Percentiles rank a stretch among this genome's conserved stretches.
Evolutionary conservation across 2,329 filamentous ascomycete genomes (phyloP).

Genomic region (Colletotrichum endophyticum): DNA sequence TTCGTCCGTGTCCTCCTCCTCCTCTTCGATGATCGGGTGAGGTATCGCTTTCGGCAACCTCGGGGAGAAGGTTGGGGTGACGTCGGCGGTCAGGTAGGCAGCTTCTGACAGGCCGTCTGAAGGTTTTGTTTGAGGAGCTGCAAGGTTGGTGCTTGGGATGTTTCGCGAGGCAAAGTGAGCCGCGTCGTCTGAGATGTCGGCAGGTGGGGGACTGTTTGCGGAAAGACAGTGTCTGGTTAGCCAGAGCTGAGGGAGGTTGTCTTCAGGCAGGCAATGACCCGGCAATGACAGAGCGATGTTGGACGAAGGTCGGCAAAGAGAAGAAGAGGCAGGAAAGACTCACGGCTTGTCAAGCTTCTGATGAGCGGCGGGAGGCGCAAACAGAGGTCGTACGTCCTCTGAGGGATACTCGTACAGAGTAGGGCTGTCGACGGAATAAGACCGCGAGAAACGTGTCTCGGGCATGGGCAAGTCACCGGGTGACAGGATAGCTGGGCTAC

Average conservation of each 20-base stretch:
- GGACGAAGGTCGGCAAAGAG: not conserved
- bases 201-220: slow-evolving; percentile 12
- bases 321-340: slow-evolving; percentile 2
- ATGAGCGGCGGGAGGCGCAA: slow-evolving; percentile 15
- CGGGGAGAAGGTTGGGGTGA: slow-evolving; percentile 31
- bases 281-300: not conserved
- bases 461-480: slow-evolving; percentile 50
- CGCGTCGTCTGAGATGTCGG: slow-evolving; percentile 16
- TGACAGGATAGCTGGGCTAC: slow-evolving; percentile 25
- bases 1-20: slow-evolving; percentile 38
- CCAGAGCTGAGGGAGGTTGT: not conserved
- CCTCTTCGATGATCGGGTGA: slow-evolving; percentile 34
- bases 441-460: slow-evolving; percentile 59
- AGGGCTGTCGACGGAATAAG: slow-evolving; percentile 63
- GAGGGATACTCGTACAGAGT: slow-evolving; percentile 64
- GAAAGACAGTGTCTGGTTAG: not conserved
- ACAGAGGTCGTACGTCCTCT: slow-evolving; percentile 17
- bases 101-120: slow-evolving; percentile 48
- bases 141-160: slow-evolving; percentile 47
- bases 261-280: not conserved
- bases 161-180: slow-evolving; percentile 35
- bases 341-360: slow-evolving; percentile 16
- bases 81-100: slow-evolving; percentile 46
- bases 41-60: slow-evolving; percentile 18
- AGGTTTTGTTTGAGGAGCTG: slow-evolving; percentile 45